These are phyloP conservation scores for Nicotiana tabacum DNA, from an alignment of 257 asterid genomes.

Conservation along the genomic window DNA sequence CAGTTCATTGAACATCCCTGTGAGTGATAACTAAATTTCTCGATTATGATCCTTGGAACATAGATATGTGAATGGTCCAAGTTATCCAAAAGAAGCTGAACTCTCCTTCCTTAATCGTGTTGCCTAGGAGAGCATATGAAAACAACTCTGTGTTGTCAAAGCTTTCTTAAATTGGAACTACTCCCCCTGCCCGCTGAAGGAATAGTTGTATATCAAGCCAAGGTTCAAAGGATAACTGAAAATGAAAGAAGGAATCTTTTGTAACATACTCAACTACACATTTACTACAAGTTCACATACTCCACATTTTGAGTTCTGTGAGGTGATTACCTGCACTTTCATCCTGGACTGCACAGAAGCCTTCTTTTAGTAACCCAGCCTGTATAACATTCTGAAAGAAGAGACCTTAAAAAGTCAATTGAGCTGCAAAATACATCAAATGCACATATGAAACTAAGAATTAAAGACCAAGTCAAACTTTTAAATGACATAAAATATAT, in stretches of 20 bases:
- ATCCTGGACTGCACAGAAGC: conserved; percentile 91
- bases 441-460: background rate
- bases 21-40: background rate
- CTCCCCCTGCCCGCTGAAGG: background rate
- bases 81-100: background rate
- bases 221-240: background rate
- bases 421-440: conserved; percentile 8
- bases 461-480: conserved; percentile 6
- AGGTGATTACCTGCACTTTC: conserved; percentile 82
- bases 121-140: background rate
- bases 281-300: background rate
- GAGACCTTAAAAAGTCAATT: conserved; percentile 17
- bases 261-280: background rate
- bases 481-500: background rate
- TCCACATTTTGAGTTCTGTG: background rate
- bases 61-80: background rate
- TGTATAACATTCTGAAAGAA: conserved; percentile 60
- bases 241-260: background rate
- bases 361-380: conserved; percentile 79
- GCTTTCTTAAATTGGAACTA: background rate
- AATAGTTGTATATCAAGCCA: background rate
- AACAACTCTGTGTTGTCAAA: background rate
- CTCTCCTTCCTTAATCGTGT: background rate
- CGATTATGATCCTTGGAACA: conserved; percentile 1
- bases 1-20: background rate